Evolutionary conservation across 345 rosid species (phyloP).

Genomic region (rapeseed (Brassica napus)): DNA sequence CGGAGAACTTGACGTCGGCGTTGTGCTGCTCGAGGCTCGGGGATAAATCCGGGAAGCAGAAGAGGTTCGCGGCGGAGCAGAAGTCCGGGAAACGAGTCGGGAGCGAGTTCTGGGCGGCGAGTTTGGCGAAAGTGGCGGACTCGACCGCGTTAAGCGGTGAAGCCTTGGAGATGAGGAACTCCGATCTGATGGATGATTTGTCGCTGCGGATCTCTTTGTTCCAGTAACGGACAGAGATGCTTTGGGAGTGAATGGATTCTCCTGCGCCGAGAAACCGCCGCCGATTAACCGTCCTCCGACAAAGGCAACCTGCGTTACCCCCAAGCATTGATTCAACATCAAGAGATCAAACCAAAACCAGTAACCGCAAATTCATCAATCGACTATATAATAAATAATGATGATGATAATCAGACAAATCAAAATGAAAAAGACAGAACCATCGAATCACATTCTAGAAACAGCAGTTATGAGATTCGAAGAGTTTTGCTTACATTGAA

Average conservation of each 20-base stretch:
- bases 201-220: slow-evolving; percentile 59
- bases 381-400: not conserved
- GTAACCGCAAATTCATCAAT: not conserved
- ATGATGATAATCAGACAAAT: not conserved
- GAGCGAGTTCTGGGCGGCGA: slow-evolving; percentile 63
- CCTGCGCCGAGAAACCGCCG: slow-evolving; percentile 37
- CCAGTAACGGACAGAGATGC: slow-evolving; percentile 82
- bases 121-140: slow-evolving; percentile 64
- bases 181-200: slow-evolving; percentile 46
- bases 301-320: slow-evolving; percentile 47
- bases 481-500: slow-evolving; percentile 41
- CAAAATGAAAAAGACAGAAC: not conserved
- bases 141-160: slow-evolving; percentile 73
- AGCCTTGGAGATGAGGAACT: slow-evolving; percentile 71
- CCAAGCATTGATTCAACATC: not conserved
- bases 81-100: slow-evolving; percentile 61
- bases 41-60: slow-evolving; percentile 71
- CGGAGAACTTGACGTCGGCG: slow-evolving; percentile 55
- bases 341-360: not conserved
- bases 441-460: not conserved
- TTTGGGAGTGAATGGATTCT: slow-evolving; percentile 76
- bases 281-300: slow-evolving; percentile 37
- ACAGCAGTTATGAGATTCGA: not conserved
- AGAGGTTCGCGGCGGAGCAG: slow-evolving; percentile 79
- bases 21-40: slow-evolving; percentile 48